Percentiles rank a stretch among this genome's conserved stretches.
Conservation (phyloP, 495 filamentous ascomycete species). For the Podospora conica region DNA sequence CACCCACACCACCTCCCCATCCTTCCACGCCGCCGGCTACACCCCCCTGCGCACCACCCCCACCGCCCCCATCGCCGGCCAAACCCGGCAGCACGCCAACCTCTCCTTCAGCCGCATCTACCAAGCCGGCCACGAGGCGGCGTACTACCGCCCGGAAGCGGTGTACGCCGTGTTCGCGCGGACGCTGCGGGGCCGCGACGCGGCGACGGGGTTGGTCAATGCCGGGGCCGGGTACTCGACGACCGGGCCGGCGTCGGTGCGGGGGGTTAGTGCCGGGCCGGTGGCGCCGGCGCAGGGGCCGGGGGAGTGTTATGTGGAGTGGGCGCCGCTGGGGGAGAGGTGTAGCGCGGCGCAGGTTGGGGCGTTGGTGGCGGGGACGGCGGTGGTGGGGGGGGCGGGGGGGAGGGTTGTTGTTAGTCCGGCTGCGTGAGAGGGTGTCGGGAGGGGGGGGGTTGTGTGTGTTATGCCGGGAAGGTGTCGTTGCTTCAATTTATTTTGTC, state of each 20-base stretch:
- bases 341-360: not conserved
- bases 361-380: not conserved
- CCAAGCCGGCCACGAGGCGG: conserved; percentile 50
- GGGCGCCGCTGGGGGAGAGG: not conserved
- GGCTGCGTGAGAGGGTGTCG: not conserved
- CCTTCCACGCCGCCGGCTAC: conserved; percentile 37
- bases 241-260: not conserved
- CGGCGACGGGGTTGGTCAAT: not conserved
- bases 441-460: not conserved
- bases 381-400: not conserved
- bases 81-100: conserved; percentile 53
- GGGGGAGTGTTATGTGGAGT: not conserved
- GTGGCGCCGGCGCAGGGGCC: not conserved
- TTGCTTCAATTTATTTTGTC: not conserved
- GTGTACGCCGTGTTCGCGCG: not conserved
- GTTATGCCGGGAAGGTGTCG: not conserved
- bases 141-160: not conserved
- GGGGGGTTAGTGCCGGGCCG: not conserved
- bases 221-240: not conserved
- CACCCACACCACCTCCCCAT: conserved; percentile 24
- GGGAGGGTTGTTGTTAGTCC: not conserved
- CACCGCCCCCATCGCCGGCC: conserved; percentile 33
- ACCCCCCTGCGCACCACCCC: conserved; percentile 9
- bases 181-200: not conserved
- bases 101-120: conserved; percentile 56